These are phyloP conservation scores for Akanthomyces muscarius DNA, from an alignment of 2,329 filamentous ascomycete species.

Conservation along the genomic window DNA sequence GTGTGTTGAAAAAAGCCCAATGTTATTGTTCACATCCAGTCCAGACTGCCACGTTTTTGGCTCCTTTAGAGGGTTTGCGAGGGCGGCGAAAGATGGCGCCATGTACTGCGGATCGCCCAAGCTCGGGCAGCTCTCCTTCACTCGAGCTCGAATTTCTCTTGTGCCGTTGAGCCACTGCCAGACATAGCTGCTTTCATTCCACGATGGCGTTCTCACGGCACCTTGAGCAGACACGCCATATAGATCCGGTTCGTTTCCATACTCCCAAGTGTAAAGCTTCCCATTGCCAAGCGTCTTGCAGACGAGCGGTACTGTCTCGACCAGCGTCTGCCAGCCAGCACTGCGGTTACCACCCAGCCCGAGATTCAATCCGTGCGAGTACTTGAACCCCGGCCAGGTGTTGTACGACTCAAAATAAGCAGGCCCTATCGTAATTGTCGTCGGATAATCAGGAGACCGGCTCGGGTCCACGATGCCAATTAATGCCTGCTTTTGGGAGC, in stretches of 20 bases:
- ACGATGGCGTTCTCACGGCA: slow-evolving; percentile 46
- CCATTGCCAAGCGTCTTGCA: slow-evolving; percentile 51
- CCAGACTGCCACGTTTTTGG: slow-evolving; percentile 50
- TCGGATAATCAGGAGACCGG: slow-evolving; percentile 55
- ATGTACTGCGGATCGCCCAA: slow-evolving; percentile 38
- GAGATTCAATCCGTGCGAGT: slow-evolving; percentile 59
- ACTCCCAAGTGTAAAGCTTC: slow-evolving; percentile 55
- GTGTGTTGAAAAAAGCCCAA: slow-evolving; percentile 37
- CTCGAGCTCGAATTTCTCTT: slow-evolving; percentile 40
- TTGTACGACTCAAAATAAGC: slow-evolving; percentile 56
- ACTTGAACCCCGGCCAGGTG: slow-evolving; percentile 53
- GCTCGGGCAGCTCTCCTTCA: slow-evolving; percentile 48
- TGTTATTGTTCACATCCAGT: slow-evolving; percentile 43
- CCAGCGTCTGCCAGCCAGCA: slow-evolving; percentile 46
- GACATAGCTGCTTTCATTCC: slow-evolving; percentile 53
- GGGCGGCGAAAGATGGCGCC: slow-evolving; percentile 56
- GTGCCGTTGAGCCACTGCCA: slow-evolving; percentile 56
- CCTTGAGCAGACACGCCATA: slow-evolving; percentile 50
- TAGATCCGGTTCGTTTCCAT: slow-evolving; percentile 49
- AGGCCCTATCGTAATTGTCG: slow-evolving; percentile 58
- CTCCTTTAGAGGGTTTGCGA: slow-evolving; percentile 47
- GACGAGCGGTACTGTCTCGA: slow-evolving; percentile 51
- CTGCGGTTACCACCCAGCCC: slow-evolving; percentile 49
- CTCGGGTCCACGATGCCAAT: slow-evolving; percentile 49
- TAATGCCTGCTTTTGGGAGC: slow-evolving; percentile 45